Evolutionary conservation across 2,329 filamentous ascomycete species (phyloP), one percentile per base, ranked within the genome.

Genomic region (Aspergillus sp.): DNA sequence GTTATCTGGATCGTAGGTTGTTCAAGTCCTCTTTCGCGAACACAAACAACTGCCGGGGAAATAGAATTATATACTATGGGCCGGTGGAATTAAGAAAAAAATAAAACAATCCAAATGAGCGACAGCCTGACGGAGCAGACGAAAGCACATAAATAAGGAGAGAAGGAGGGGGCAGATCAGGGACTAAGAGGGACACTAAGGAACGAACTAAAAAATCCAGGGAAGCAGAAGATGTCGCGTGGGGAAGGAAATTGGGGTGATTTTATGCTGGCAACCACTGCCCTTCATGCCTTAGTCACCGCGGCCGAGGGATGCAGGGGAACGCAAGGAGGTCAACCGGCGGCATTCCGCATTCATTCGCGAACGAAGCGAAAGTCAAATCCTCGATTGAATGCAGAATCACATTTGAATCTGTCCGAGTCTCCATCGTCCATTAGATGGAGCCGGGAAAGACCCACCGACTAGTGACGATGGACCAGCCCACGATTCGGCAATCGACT

Each of bases 111-210:
- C 12, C 14, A 56, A 58, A 58, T 24, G 56, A 65, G 52, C 42
- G 58, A 57, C 58, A 61, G 58, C 56, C 56, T 52, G 53, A 20
- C 31, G 10, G 24, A 54, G 49, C 56, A 57, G 60, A 57, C 56
- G 60, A 53, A 55, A 39, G 26, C 14, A 59, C 57, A 59, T 58
- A 62, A 54, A 55, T 29, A 42, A 4, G 22, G 50, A 56, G 50
- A 45, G 31, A 18, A 46, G 52, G 14, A 18, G 26, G 20, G 36
- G 36, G 49, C 46, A 24, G 36, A 20, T 49, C 36, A 42, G 36
- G 16, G 36, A 42, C 36, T 42, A 42, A 42, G 36, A 42, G 16
- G 16, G 36, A n/a, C 36, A 42, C 36, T 42, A 26, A 49, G 26
- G 45, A 53, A 47, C 22, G 46, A 42, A 26, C 29, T 51, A 52